Base-by-base conservation (phyloP, 176 grass and related monocot genomes). In the Raddia guianensis region DNA sequence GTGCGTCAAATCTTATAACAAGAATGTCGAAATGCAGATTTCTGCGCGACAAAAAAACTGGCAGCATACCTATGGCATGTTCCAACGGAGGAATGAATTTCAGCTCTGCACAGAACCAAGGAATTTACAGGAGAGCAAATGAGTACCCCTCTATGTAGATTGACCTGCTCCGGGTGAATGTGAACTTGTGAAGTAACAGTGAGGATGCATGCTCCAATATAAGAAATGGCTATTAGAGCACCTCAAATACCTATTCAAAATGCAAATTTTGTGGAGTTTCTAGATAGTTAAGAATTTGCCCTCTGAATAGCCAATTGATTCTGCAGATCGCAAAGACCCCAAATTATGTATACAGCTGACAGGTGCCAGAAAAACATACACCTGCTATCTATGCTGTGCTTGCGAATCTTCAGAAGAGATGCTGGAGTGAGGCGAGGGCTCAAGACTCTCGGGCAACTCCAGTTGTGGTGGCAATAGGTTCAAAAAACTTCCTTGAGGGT, bases 381-480 rank as follows among this genome's bases (percentile, higher is more conserved):
- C 64, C 54, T 76, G 63, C 82, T 71, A 89, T 72, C 87, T 76
- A 65, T 81, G 77, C 0, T 72, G 76, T 49, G 77, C 77, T 80
- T 85, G 87, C 43, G 77, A 85, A 71, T 90, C 84, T 53, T 86
- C 84, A 7, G 84, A 90, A 73, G 84, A 90, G 64, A 87, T 83
- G 32, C 84, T 90, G 64, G 87, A 85, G 34, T 85, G 87, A n/a
- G 89, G 89, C 8, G 89, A 91, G 13, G 77, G 85, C 49, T 88
- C 86, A 3, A 83, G 86, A 77, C 85, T 91, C 81, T 87, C 81
- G 1, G 85, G 54, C 45, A 88, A 65, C 81, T 93, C 88, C 71
- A 90, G 8, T 47, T 86, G 91, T 1, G 86, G 74, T 3, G 85
- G 83, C 81, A 88, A 80, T 80, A 73, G 60, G 68, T 85, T 90